Evolutionary conservation across 352 stramenopile species (phyloP), one percentile per base, ranked within the genome.

Genomic region (Discostella stelligera): DNA sequence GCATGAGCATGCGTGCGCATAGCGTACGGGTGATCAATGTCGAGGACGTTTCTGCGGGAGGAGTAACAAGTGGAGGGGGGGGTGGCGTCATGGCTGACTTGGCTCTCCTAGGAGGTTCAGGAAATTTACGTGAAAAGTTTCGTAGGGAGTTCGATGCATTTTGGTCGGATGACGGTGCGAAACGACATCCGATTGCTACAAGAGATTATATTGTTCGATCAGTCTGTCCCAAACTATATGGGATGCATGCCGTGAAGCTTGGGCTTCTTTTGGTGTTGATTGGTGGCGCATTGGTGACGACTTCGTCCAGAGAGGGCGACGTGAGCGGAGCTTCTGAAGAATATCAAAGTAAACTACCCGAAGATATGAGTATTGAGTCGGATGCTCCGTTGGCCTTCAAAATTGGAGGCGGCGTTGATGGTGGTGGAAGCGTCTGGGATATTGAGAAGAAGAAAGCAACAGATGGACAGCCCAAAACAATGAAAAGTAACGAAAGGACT

Each of bases 181-280:
- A 68, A 21, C 67, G 55, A 55, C 53, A 56, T 7, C 84, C 82
- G 11, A 86, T 92, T 70, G 71, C 88, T 14, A 92, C 90, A 1
- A 87, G 96, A 32, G 94, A 98, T 77, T 93, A 93, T 70, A 98
- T 98, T 72, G 77, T 97, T 37, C 86, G 86, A n/a, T 94, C 93
- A 66, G 93, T 98, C 46, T 98, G 96, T 83, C 95, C 96, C 0
- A 96, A 97, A 69, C 87, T 98, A 0, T 98, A 98, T 80, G 96
- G 96, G 2, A 85, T 98, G 32, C 94, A 94, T 63, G 78, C 86
- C 48, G 93, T 98, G 25, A 98, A 98, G 82, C 84, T 98, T 6
- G 94, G 93, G 1, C 76, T 98, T 0, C 85, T 96, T 20, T 84
- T 98, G 11, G 97, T 95, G 10, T 88, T 98, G 10, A 96, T 98